phyloP scores from a whole-genome alignment of 805 yeast species.

The Metschnikowia corniflorae region DNA sequence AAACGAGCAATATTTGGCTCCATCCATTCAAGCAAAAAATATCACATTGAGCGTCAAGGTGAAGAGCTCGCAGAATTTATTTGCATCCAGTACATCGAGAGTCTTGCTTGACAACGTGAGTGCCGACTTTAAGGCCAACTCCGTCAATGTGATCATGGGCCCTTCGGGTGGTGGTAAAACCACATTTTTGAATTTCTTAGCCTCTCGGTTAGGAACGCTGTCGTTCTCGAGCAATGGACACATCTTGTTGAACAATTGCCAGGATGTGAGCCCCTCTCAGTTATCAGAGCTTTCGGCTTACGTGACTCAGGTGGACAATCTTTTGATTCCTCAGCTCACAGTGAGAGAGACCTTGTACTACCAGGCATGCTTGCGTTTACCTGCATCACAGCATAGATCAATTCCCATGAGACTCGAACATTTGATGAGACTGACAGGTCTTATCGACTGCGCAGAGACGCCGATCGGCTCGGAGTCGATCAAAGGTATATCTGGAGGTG shows the following conservation, averaged over 20 bases:
- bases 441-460: slow-evolving; percentile 73
- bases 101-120: slow-evolving; percentile 38
- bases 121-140: slow-evolving; percentile 52
- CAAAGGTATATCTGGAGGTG: slow-evolving; percentile 48
- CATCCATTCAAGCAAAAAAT: slow-evolving; percentile 13
- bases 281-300: slow-evolving; percentile 53
- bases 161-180: slow-evolving; percentile 82
- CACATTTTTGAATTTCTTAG: slow-evolving; percentile 57
- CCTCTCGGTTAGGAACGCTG: slow-evolving; percentile 47
- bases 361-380: slow-evolving; percentile 68
- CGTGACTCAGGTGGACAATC: slow-evolving; percentile 79
- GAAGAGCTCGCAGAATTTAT: slow-evolving; percentile 7
- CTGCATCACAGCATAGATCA: slow-evolving; percentile 29
- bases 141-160: slow-evolving; percentile 71
- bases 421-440: slow-evolving; percentile 64
- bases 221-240: slow-evolving; percentile 24
- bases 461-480: slow-evolving; percentile 39
- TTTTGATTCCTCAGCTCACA: slow-evolving; percentile 65
- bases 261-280: slow-evolving; percentile 22
- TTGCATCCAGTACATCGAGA: slow-evolving; percentile 12
- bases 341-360: slow-evolving; percentile 72
- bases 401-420: slow-evolving; percentile 52
- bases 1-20: slow-evolving; percentile 1
- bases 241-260: slow-evolving; percentile 26
- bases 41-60: slow-evolving; percentile 17